Base-by-base conservation (phyloP, 805 yeast genomes). In the Candida nitratophila region DNA sequence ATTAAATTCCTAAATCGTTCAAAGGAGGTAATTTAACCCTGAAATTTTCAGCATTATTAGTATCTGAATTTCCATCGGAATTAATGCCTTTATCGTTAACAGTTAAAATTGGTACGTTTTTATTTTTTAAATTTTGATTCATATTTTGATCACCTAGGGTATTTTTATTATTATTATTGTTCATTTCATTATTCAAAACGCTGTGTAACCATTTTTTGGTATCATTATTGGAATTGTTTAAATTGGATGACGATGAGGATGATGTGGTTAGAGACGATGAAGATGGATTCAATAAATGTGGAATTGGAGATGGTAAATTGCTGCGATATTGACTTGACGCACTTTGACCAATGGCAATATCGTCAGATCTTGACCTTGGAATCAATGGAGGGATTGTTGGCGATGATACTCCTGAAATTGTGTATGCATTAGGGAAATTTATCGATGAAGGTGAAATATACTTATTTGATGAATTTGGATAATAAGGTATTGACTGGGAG, bases 1-100 rank as follows among this genome's bases (percentile, higher is more conserved):
- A n/a, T n/a, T 40, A 50, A 14, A 52, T 50, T 30, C 56, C 56
- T 12, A 54, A 42, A 43, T 55, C 58, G 40, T 47, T 52, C 16
- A 54, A 49, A 15, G 60, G 54, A n/a, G 60, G 60, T 24, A 55
- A 45, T 44, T 47, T 47, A 38, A 50, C 49, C 19, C 41, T 30
- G 26, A 15, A 21, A 15, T 4, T n/a, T 7, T 22, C 38, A 36
- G 16, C 29, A 10, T 21, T n/a, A 19, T 30, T 10, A 27, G 22
- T 16, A 26, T 16, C 16, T 10, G 32, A 4, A 22, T 24, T 35
- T n/a, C n/a, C n/a, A n/a, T n/a, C n/a, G n/a, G n/a, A n/a, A n/a
- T n/a, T n/a, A n/a, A n/a, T n/a, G n/a, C n/a, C n/a, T n/a, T n/a
- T n/a, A n/a, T n/a, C n/a, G n/a, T n/a, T n/a, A n/a, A n/a, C n/a